A percentile compares a stretch with the other conserved stretches of the same genome.
phyloP scores from a whole-genome alignment of 768 basidiomycete genomes.

The Coprinellus micaceus region DNA sequence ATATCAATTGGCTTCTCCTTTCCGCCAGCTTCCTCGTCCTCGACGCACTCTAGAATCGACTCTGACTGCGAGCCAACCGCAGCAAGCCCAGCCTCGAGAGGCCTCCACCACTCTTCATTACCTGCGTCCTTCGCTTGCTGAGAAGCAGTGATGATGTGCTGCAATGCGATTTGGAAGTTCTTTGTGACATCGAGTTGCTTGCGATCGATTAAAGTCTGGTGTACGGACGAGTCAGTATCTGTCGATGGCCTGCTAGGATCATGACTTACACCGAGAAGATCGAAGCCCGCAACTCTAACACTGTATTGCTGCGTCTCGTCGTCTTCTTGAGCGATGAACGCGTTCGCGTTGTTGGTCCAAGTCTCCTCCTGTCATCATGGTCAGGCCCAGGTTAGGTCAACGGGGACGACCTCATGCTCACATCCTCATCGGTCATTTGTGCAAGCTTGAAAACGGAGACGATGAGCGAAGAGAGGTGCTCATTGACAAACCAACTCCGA shows the following conservation, averaged over 20 bases:
- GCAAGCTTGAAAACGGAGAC: slow-evolving; percentile 61
- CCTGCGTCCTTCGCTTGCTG: slow-evolving; percentile 52
- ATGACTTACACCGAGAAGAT: slow-evolving; percentile 64
- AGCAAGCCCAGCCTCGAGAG: slow-evolving; percentile 81
- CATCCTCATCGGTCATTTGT: slow-evolving; percentile 90
- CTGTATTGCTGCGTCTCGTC: slow-evolving; percentile 84
- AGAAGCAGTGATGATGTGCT: slow-evolving; percentile 55
- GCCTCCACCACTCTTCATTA: slow-evolving; percentile 81
- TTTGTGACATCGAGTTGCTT: slow-evolving; percentile 45
- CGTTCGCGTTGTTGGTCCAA: slow-evolving; percentile 87
- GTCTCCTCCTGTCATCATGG: slow-evolving; percentile 66
- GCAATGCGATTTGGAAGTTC: slow-evolving; percentile 52
- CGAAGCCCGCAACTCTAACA: slow-evolving; percentile 79
- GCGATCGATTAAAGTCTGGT: slow-evolving; percentile 57
- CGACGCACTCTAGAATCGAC: slow-evolving; percentile 68
- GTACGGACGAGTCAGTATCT: not conserved
- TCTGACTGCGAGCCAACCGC: slow-evolving; percentile 79
- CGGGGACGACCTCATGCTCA: slow-evolving; percentile 32
- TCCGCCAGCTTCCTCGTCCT: slow-evolving; percentile 69
- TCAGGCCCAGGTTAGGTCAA: slow-evolving; percentile 2
- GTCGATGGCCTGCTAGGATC: not conserved
- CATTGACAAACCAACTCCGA: slow-evolving; percentile 56
- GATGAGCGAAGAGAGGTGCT: slow-evolving; percentile 50
- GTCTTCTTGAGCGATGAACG: slow-evolving; percentile 92
- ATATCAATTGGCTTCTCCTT: slow-evolving; percentile 71